Evolutionary conservation across 2,329 filamentous ascomycete species (phyloP).

Genomic region (Drechslerella coelobrocha): DNA sequence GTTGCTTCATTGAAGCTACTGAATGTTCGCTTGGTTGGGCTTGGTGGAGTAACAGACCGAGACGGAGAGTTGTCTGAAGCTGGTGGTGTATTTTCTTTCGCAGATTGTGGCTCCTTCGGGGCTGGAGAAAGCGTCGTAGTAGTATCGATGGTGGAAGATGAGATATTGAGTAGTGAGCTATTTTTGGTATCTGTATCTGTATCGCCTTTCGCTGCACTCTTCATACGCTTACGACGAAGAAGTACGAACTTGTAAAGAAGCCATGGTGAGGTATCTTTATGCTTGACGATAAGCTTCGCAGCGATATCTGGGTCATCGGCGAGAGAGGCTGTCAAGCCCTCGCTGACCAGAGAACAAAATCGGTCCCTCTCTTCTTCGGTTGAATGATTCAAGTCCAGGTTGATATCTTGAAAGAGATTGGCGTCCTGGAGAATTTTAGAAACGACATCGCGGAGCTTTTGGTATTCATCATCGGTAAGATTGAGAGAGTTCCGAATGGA

Average conservation of each 20-base stretch:
- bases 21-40: constrained; percentile 2
- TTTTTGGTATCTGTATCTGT: neutral
- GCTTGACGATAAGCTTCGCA: constrained; percentile 9
- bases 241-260: constrained; percentile 30
- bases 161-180: neutral
- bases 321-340: constrained; percentile 4
- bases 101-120: neutral
- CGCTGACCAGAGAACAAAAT: constrained; percentile 19
- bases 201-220: constrained; percentile 1
- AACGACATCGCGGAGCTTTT: constrained; percentile 12
- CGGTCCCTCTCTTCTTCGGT: constrained; percentile 15
- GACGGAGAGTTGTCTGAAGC: neutral
- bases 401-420: constrained; percentile 6
- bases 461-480: constrained; percentile 25
- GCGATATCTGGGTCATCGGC: neutral
- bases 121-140: neutral
- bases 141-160: neutral
- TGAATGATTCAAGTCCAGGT: constrained; percentile 25
- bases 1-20: neutral
- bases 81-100: neutral
- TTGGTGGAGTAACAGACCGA: constrained; percentile 2
- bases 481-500: constrained; percentile 15
- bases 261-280: constrained; percentile 29
- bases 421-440: constrained; percentile 5
- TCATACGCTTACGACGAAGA: constrained; percentile 32